These are phyloP conservation scores for Ceratobasidium sp. DNA, from an alignment of 1,284 basidiomycete species.

Conservation along the genomic window DNA sequence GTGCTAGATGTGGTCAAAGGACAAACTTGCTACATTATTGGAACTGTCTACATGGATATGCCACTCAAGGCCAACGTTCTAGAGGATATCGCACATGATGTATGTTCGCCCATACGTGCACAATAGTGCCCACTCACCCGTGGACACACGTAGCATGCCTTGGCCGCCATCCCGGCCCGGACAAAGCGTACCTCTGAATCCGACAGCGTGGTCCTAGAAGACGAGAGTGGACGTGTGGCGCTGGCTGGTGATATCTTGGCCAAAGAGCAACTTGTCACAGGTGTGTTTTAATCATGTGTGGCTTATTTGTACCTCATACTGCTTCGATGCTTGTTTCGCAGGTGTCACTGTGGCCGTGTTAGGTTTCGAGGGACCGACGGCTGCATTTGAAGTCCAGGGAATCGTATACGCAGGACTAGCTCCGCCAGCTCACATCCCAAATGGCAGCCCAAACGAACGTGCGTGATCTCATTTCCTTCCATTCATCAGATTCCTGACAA, in stretches of 20 bases:
- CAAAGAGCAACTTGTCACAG: constrained; percentile 73
- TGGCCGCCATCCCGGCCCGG: constrained; percentile 79
- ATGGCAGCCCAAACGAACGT: constrained; percentile 50
- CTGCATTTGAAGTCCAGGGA: constrained; percentile 96
- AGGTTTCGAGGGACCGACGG: constrained; percentile 85
- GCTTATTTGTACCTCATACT: constrained; percentile 46
- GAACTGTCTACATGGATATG: constrained; percentile 98
- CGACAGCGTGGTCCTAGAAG: constrained; percentile 89
- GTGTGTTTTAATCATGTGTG: neutral
- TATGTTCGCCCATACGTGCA: constrained; percentile 55
- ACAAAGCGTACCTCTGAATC: constrained; percentile 77
- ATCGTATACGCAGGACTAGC: constrained; percentile 72
- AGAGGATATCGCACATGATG: constrained; percentile 91
- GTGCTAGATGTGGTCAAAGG: constrained; percentile 89
- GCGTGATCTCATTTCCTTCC: neutral
- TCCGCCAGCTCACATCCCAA: constrained; percentile 57
- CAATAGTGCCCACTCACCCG: neutral
- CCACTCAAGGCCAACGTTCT: constrained; percentile 96
- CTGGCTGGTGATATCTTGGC: constrained; percentile 73
- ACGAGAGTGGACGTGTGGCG: constrained; percentile 90
- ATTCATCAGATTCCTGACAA: neutral
- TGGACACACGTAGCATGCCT: constrained; percentile 69
- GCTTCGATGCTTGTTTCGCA: neutral
- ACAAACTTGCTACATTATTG: constrained; percentile 87
- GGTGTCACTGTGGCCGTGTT: constrained; percentile 87